A percentile compares a stretch with the other conserved stretches of the same genome.
phyloP scores from a whole-genome alignment of 805 yeast species.

The Tanozyma kutaoensis region DNA sequence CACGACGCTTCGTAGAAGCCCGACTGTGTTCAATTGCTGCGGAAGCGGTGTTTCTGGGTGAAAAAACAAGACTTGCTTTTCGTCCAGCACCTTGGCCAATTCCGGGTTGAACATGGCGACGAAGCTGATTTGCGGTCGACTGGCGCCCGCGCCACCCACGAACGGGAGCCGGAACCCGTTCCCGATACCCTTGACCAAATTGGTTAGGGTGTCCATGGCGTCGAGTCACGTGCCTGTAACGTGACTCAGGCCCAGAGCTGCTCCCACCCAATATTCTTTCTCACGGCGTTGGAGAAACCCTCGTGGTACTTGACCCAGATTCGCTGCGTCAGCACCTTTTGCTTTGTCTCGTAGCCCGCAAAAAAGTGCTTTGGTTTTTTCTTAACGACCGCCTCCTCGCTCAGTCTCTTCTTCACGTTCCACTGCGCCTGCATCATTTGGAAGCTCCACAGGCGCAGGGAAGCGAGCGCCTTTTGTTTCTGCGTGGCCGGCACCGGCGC shows the following conservation, averaged over 20 bases:
- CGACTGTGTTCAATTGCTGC: constrained; percentile 18
- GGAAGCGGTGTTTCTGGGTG: constrained; percentile 2
- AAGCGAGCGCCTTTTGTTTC: constrained; percentile 11
- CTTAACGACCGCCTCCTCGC: no score
- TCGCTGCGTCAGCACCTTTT: no score
- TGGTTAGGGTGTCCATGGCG: no score
- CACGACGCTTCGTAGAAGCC: constrained; percentile 22
- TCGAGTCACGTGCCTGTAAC: neutral
- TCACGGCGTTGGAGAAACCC: constrained; percentile 85
- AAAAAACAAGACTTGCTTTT: constrained; percentile 21
- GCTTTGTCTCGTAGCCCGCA: no score
- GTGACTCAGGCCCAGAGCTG: constrained; percentile 34
- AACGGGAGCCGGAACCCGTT: no score
- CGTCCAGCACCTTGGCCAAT: constrained; percentile 11
- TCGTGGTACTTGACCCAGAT: constrained; percentile 86
- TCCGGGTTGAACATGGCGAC: constrained; percentile 19
- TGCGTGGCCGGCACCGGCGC: constrained; percentile 6
- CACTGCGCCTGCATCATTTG: constrained; percentile 3
- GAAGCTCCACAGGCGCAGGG: constrained; percentile 18
- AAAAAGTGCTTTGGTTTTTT: no score
- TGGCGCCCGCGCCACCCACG: no score
- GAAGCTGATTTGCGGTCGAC: constrained; percentile 8
- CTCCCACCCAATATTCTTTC: constrained; percentile 70
- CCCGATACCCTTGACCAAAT: no score
- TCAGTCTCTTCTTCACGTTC: no score